These are phyloP conservation scores for Barbarea vulgaris DNA, from an alignment of 345 rosid genomes.

Conservation along the genomic window DNA sequence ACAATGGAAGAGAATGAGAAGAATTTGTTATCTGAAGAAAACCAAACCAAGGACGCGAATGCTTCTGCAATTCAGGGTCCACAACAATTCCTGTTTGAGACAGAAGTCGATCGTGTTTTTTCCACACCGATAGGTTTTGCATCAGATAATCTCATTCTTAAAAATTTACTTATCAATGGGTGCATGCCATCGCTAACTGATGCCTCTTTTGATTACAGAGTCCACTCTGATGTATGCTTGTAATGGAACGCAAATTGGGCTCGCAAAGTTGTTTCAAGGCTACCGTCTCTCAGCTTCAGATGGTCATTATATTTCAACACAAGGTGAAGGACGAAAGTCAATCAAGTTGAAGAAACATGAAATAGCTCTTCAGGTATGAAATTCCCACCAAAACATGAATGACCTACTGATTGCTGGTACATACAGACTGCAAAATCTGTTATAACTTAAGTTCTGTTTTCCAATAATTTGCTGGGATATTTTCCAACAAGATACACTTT, in stretches of 20 bases:
- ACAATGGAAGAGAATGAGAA: slow-evolving; percentile 62
- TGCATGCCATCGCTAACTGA: slow-evolving; percentile 36
- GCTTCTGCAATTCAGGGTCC: slow-evolving; percentile 78
- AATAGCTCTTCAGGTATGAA: slow-evolving; percentile 80
- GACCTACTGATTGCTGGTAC: slow-evolving; percentile 15
- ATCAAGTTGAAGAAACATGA: slow-evolving; percentile 85
- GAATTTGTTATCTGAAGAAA: slow-evolving; percentile 58
- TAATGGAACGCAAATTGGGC: slow-evolving; percentile 77
- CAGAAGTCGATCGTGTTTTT: slow-evolving; percentile 88
- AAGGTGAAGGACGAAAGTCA: slow-evolving; percentile 79
- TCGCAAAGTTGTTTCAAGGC: slow-evolving; percentile 89
- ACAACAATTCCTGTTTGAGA: slow-evolving; percentile 81
- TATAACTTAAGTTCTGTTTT: background rate
- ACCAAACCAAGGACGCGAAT: slow-evolving; percentile 59
- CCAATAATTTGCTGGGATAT: slow-evolving; percentile 10
- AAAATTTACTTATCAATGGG: slow-evolving; percentile 17
- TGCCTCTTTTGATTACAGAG: slow-evolving; percentile 55
- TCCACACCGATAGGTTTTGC: slow-evolving; percentile 90
- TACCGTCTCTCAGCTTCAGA: slow-evolving; percentile 67
- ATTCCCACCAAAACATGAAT: slow-evolving; percentile 24
- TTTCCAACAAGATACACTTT: background rate
- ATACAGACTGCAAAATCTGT: slow-evolving; percentile 12
- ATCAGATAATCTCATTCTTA: slow-evolving; percentile 30
- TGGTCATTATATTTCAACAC: slow-evolving; percentile 86
- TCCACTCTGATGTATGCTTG: slow-evolving; percentile 91